A percentile compares a stretch with the other conserved stretches of the same genome.
Evolutionary conservation across 1,284 basidiomycete genomes (phyloP).

Genomic region (Sporisorium scitamineum): DNA sequence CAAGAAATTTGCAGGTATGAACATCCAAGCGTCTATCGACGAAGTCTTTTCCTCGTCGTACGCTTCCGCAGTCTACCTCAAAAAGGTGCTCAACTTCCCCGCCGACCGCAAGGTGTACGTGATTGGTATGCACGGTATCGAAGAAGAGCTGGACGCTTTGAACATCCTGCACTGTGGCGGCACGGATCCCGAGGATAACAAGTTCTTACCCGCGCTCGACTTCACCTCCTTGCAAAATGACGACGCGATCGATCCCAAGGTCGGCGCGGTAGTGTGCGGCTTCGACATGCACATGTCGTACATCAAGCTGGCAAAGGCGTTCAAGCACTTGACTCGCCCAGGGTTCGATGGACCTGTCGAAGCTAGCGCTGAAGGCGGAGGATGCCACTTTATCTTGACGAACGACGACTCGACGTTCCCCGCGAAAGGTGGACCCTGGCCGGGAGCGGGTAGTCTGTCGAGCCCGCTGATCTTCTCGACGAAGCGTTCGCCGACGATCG

Average conservation of each 20-base stretch:
- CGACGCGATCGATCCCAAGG: conserved; percentile 77
- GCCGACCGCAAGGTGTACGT: conserved; percentile 95
- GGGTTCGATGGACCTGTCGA: conserved; percentile 52
- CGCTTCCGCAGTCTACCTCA: conserved; percentile 91
- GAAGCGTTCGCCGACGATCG: conserved; percentile 77
- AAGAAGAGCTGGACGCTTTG: conserved; percentile 88
- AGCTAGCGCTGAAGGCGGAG: conserved; percentile 75
- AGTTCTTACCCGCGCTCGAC: conserved; percentile 79
- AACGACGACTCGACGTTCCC: conserved; percentile 94
- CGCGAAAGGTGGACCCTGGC: conserved; percentile 80
- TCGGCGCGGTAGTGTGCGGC: conserved; percentile 92
- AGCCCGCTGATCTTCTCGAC: conserved; percentile 83
- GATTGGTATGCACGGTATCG: conserved; percentile 89
- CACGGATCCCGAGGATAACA: conserved; percentile 85
- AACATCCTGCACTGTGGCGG: conserved; percentile 86
- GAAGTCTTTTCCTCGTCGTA: conserved; percentile 97
- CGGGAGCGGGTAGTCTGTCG: conserved; percentile 83
- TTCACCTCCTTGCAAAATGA: conserved; percentile 74
- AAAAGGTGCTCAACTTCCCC: conserved; percentile 86
- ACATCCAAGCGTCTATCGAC: conserved; percentile 81
- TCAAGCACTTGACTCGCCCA: conserved; percentile 78
- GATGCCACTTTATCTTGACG: conserved; percentile 88
- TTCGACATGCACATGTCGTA: conserved; percentile 74
- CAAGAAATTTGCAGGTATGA: conserved; percentile 88
- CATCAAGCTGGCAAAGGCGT: conserved; percentile 92